A percentile compares a stretch with the other conserved stretches of the same genome.
Conservation (phyloP, 768 basidiomycete genomes). For the Trametes elegans region DNA sequence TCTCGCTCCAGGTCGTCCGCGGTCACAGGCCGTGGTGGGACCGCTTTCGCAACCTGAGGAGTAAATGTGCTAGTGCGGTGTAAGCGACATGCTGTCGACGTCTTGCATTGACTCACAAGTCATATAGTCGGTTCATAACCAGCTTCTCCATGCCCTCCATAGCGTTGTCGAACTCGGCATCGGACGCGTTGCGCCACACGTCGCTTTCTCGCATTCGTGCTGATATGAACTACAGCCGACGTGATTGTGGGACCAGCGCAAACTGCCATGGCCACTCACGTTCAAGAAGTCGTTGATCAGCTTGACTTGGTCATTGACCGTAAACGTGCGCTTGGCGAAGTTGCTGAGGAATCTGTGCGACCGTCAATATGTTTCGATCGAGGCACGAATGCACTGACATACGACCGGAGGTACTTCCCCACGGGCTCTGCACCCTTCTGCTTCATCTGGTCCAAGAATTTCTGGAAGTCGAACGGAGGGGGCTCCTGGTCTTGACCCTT, state of each 20-base stretch:
- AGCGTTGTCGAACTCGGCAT: conserved; percentile 91
- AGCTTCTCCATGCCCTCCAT: conserved; percentile 99
- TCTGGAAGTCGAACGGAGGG: conserved; percentile 86
- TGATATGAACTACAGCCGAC: conserved; percentile 87
- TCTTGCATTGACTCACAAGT: conserved; percentile 64
- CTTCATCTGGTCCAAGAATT: conserved; percentile 95
- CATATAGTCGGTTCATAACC: conserved; percentile 97
- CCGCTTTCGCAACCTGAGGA: conserved; percentile 67
- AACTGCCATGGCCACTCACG: conserved; percentile 42
- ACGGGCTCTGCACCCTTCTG: conserved; percentile 84
- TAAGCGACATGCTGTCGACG: neutral
- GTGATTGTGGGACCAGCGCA: neutral
- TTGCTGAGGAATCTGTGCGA: conserved; percentile 83
- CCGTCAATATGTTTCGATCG: neutral
- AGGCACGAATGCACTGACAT: conserved; percentile 36
- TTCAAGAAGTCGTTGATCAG: conserved; percentile 91
- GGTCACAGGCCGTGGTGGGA: conserved; percentile 75
- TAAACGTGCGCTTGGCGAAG: conserved; percentile 88
- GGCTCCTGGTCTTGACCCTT: conserved; percentile 32
- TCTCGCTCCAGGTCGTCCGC: conserved; percentile 97
- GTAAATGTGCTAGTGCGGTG: conserved; percentile 76
- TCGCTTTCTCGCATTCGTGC: conserved; percentile 83
- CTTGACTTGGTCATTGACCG: conserved; percentile 91
- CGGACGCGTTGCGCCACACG: conserved; percentile 75
- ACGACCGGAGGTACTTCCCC: conserved; percentile 95